phyloP scores from a whole-genome alignment of 345 rosid genomes.

The Hevea brasiliensis region DNA sequence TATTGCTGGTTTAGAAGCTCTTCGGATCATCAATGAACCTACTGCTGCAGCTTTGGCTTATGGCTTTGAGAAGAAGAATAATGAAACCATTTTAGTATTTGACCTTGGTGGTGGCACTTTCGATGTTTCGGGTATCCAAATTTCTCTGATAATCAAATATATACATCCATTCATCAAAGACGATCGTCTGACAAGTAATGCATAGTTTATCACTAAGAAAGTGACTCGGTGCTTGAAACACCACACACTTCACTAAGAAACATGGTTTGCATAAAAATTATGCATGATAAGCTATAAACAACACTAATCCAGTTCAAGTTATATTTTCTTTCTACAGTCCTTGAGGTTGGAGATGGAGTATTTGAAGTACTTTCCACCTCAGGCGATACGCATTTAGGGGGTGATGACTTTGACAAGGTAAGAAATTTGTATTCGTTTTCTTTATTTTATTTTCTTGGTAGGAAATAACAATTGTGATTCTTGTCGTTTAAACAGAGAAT shows the following conservation, averaged over 20 bases:
- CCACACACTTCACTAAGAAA: too few species aligned
- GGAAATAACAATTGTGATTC: too few species aligned
- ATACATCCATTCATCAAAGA: too few species aligned
- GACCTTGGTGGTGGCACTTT: conserved; percentile 99
- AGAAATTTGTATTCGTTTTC: background rate
- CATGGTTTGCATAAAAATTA: too few species aligned
- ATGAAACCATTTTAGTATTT: conserved; percentile 93
- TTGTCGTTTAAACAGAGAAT: background rate
- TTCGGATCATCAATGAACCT: conserved; percentile 93
- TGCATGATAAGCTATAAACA: too few species aligned
- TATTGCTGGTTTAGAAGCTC: conserved; percentile 43
- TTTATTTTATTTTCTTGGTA: too few species aligned
- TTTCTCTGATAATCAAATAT: too few species aligned
- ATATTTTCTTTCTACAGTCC: background rate
- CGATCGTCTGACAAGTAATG: too few species aligned
- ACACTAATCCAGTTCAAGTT: too few species aligned
- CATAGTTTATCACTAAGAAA: too few species aligned
- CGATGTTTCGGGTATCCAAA: conserved; percentile 82
- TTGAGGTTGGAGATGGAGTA: background rate
- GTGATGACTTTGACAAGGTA: background rate
- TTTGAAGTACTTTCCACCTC: background rate
- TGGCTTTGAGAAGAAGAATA: conserved; percentile 93
- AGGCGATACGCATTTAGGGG: background rate
- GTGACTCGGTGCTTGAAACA: too few species aligned
- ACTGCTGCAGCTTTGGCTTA: conserved; percentile 98